Base-by-base conservation (phyloP, 208 protist genomes). In the Wallacemonas sp. region DNA sequence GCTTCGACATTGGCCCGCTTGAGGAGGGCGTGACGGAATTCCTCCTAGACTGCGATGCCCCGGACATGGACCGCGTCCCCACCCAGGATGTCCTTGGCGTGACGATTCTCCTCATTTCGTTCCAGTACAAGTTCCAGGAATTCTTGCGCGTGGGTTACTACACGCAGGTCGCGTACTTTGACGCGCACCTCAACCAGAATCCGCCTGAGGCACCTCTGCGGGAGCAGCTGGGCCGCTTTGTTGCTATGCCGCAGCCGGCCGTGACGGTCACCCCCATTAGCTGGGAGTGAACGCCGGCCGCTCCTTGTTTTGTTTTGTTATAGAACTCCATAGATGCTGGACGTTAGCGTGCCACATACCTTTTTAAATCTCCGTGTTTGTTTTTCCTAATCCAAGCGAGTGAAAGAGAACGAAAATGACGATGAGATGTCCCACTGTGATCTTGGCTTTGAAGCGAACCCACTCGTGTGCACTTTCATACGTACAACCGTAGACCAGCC, bases 71-170 rank as follows among this genome's bases (percentile, higher is more conserved):
- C 48, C 84, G 92, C 31, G 98, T 99, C 22, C 96, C 97, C 1
- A 54, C 76, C 3, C 67, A 86, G 29, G 97, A 99, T 61, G 67
- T 99, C 14, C 69, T 99, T 7, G 98, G 96, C 41, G 97, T 99
- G 7, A 99, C 98, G 0, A 96, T 99, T 20, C 72, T 99, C 20
- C 76, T 99, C 38, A 92, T 99, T 26, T 97, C 92, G 0, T 98
- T 99, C 73, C 86, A 92, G 55, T 99, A 99, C 72, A 74, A 82
- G 12, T 77, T 86, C 1, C 81, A 98, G 64, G 96, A 99, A 77
- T 99, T 99, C 70, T 78, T 99, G 59, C 86, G 98, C 7, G 96
- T 99, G 2, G 98, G 97, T 8, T 99, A 99, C 79, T 99, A 98
- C 80, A 91, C 98, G n/a, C 97, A 96, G 65, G 97, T 98, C 38